Base-by-base conservation (phyloP, 495 filamentous ascomycete species). In the Penicillium antarcticum region DNA sequence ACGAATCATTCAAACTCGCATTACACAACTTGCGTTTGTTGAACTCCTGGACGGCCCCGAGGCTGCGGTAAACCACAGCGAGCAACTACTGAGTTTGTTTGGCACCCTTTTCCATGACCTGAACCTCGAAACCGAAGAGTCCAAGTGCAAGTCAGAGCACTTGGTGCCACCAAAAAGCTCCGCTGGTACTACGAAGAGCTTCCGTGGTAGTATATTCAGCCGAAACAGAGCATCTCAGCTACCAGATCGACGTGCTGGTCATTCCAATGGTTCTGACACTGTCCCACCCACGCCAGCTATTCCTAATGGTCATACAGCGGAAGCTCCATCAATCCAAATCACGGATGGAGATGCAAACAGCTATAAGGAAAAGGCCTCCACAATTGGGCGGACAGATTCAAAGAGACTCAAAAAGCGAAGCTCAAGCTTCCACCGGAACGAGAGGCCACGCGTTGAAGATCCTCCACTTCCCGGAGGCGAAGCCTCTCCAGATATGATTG, bases 1-100 rank as follows among this genome's bases (percentile, higher is more conserved):
- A 60, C 76, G 79, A 16, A 86, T 97, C 21, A 66, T 98, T 18
- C 87, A 97, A 66, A 80, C 96, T 26, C 95, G 92, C 61, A 96
- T 98, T 82, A 96, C 91, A 7, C 90, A 96, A 57, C 76, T 98
- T 51, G 79, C 88, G 4, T 81, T 98, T 33, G 62, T 91, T 10
- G 94, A 97, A 67, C 73, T 91, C 10, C 60, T 87, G 13, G 88
- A 96, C 61, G 91, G 89, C 5, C 80, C 91, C 0, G 84, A 87
- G 52, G 80, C 84, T 46, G 91, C 94, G 10, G 86, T 96, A 31
- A 91, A 94, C 58, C 82, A 84, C 48, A 89, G 85, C 57, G 84
- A 88, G 43, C 87, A 95, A 55, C 77, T 98, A 21, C 73, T 97
- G 21, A 79, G 81, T n/a, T 73, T 97, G 5, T 97, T 92, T 57